These are phyloP conservation scores for Phytophthora syringae DNA, from an alignment of 352 stramenopile genomes.

Conservation along the genomic window DNA sequence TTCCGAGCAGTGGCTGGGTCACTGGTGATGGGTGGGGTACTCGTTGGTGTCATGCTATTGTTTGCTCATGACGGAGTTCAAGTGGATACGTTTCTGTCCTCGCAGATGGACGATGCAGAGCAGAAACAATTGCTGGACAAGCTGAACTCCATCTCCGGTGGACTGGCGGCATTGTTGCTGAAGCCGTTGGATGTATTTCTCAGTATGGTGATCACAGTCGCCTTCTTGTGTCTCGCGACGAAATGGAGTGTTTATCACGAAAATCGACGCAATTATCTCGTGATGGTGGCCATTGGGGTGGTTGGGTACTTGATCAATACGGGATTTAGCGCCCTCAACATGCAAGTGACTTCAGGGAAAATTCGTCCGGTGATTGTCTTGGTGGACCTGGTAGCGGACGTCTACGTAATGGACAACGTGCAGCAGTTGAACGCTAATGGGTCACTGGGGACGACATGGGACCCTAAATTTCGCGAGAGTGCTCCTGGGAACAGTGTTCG, in stretches of 20 bases:
- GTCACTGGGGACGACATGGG: too few relatives aligned
- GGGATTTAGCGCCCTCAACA: conserved; percentile 17
- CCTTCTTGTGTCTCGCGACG: conserved; percentile 6
- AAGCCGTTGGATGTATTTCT: conserved; percentile 19
- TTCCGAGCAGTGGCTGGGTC: not conserved
- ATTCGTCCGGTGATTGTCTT: not conserved
- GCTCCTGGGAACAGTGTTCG: not conserved
- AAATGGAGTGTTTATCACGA: conserved; percentile 10
- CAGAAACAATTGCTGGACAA: conserved; percentile 18
- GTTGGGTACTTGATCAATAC: conserved; percentile 23
- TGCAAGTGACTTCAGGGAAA: conserved; percentile 11
- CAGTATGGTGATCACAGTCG: conserved; percentile 13
- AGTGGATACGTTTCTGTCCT: conserved; percentile 9
- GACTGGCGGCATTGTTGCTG: conserved; percentile 10
- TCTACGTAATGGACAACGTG: too few relatives aligned
- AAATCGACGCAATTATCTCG: conserved; percentile 6
- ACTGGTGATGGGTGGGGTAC: not conserved
- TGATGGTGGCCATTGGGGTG: conserved; percentile 9
- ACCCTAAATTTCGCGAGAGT: conserved; percentile 6
- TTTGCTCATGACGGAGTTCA: conserved; percentile 9
- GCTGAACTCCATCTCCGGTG: conserved; percentile 11
- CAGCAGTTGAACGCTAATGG: too few relatives aligned
- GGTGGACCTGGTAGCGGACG: conserved; percentile 4
- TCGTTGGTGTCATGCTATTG: conserved; percentile 6
- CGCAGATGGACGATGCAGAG: conserved; percentile 2